Base-by-base conservation (phyloP, 768 basidiomycete genomes). In the Mycena kentingensis region DNA sequence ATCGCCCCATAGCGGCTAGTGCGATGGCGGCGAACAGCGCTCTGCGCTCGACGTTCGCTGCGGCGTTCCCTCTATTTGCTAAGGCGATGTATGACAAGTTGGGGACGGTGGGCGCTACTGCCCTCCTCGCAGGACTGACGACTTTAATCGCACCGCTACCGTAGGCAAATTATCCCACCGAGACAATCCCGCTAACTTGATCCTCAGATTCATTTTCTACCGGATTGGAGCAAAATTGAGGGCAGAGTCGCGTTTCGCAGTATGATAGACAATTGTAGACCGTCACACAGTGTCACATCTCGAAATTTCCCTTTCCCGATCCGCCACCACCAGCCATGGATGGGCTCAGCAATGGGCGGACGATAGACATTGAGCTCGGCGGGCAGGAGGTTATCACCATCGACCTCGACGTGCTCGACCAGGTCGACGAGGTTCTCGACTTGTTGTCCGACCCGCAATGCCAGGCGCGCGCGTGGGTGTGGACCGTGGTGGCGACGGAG, bases 341-440 rank as follows among this genome's bases (percentile, higher is more conserved):
- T 2, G 73, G 49, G 72, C 72, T 42, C 51, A 59, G 22, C 35
- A 65, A 28, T n/a, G 77, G 77, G 34, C 77, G 79, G 49, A 77
- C 84, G 4, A 77, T 89, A 44, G 86, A 89, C 67, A 89, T 92
- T 60, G 89, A 90, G 63, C 77, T 91, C 5, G 85, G 85, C 31
- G 82, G 85, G 6, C 87, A 89, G 69, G 93, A 95, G 70, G 82
- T 90, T 64, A 88, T 95, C 53, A 88, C 90, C 19, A 86, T 98
- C 53, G 90, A 96, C 74, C 80, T 98, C 32, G 89, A 91, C 73
- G 77, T 87, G 61, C 84, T 98, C 45, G 88, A 91, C 68, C 84
- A 84, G 4, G 85, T 82, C 62, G 83, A 87, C 55, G 87, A 90
- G 54, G 83, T 92, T 2, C 72, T 88, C 43, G 84, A 88, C 60